Base-by-base conservation (phyloP, 768 basidiomycete species). In the Mycena pura region DNA sequence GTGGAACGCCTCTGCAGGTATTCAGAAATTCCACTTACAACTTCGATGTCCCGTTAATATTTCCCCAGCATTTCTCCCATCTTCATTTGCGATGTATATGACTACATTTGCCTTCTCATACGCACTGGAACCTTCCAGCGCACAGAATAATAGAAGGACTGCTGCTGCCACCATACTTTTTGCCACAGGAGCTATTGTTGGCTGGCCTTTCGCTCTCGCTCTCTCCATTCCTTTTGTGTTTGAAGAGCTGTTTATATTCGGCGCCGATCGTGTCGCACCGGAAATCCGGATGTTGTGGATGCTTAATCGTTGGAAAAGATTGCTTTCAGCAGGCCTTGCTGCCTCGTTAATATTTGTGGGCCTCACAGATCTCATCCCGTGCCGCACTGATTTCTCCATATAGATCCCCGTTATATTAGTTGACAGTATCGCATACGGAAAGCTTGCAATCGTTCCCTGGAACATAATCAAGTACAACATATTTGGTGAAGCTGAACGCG, bases 181-280 rank as follows among this genome's bases (percentile, higher is more conserved):
- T 71, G 93, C 92, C 2, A 72, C 86, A 6, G 96, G 93, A 6
- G 93, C 88, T 2, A 85, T 99, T 48, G 84, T 98, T 31, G 97
- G 96, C 6, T 99, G 97, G 97, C 97, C 97, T 6, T 99, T 99
- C 73, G 82, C 92, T n/a, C 81, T 95, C 17, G 88, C 92, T 0
- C 81, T 98, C 7, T 86, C 93, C 0, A 76, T 97, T 14, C 97
- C 97, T 1, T 96, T 96, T 67, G 86, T 96, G 13, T 73, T 93
- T 44, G 97, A 99, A 72, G 94, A 99, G 72, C 78, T 98, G 21
- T 91, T 95, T 69, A 72, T 96, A 22, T 85, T 80, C 53, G 88
- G 91, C 36, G 84, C 81, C 8, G 95, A 97, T 68, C 73, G 74
- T 36, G 86, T 90, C 25, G 71, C 83, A 28, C 69, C 83, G 4